Evolutionary conservation across 352 stramenopile species (phyloP).

Genomic region (Globisporangium paddicum): DNA sequence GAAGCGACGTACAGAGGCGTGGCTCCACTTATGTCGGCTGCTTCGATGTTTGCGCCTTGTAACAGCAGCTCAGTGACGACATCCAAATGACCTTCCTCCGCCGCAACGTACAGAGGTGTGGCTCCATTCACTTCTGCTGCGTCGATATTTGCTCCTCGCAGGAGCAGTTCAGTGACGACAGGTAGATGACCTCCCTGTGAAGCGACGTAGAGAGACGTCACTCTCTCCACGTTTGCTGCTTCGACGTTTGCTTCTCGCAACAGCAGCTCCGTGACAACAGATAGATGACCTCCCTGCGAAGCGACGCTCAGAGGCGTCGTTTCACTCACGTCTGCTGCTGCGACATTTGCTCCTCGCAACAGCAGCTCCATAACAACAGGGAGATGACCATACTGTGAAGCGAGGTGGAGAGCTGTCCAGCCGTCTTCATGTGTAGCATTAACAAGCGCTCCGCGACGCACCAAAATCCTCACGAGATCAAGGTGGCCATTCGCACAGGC

Average conservation of each 20-base stretch:
- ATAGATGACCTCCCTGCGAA: not conserved
- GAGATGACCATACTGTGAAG: not conserved
- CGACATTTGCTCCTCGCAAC: not conserved
- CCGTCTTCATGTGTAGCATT: too few species aligned
- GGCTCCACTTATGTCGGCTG: not conserved
- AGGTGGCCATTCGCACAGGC: too few species aligned
- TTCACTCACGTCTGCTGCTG: not conserved
- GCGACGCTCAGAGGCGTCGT: not conserved
- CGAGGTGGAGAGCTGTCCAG: too few species aligned
- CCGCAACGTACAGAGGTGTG: not conserved
- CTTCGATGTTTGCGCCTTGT: not conserved
- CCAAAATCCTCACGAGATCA: too few species aligned
- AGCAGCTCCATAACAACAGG: not conserved
- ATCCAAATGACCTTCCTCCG: not conserved
- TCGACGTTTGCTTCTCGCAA: too few species aligned
- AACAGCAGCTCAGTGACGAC: not conserved
- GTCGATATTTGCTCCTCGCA: not conserved
- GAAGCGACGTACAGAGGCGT: not conserved
- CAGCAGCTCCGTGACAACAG: not conserved
- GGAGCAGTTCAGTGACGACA: too few species aligned
- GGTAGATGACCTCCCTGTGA: not conserved
- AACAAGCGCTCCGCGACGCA: too few species aligned
- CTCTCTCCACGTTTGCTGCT: not conserved
- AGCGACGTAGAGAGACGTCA: not conserved
- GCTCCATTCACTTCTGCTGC: not conserved